Percentiles rank a stretch among this genome's conserved stretches.
These are phyloP conservation scores for Oxyria digyna DNA, from an alignment of 148 eudicot genomes.

Conservation along the genomic window DNA sequence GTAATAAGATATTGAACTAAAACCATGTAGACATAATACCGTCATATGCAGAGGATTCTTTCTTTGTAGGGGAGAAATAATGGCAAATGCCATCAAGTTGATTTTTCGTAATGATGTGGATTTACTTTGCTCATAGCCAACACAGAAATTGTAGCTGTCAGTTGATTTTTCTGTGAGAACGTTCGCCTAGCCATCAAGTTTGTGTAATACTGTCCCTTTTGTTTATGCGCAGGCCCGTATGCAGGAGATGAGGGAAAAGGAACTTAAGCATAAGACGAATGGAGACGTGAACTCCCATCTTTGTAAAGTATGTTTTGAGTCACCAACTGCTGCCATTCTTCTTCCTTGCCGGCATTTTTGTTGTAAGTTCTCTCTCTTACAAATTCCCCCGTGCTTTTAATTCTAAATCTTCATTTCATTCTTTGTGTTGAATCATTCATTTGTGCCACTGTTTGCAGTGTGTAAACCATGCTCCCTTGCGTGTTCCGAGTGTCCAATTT, in stretches of 20 bases:
- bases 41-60: background rate
- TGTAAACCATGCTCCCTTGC: constrained; percentile 71
- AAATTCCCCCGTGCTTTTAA: background rate
- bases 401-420: background rate
- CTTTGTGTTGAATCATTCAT: background rate
- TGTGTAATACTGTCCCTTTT: too few relatives aligned
- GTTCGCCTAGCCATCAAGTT: background rate
- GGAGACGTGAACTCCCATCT: constrained; percentile 77
- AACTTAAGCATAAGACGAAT: constrained; percentile 34
- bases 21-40: background rate
- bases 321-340: constrained; percentile 74
- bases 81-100: background rate
- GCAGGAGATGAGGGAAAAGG: constrained; percentile 99
- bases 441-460: constrained; percentile 38
- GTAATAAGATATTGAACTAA: background rate
- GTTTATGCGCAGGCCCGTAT: constrained; percentile 73
- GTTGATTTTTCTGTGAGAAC: background rate
- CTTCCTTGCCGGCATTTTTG: constrained; percentile 92
- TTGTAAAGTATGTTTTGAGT: constrained; percentile 97
- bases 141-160: background rate
- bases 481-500: constrained; percentile 56
- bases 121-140: background rate
- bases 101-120: background rate
- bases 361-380: constrained; percentile 37
- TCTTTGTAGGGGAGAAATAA: background rate